Percentiles rank a stretch among this genome's conserved stretches.
Evolutionary conservation across 176 grass and related monocot species (phyloP).

Genomic region (Hyparrhenia diplandra): DNA sequence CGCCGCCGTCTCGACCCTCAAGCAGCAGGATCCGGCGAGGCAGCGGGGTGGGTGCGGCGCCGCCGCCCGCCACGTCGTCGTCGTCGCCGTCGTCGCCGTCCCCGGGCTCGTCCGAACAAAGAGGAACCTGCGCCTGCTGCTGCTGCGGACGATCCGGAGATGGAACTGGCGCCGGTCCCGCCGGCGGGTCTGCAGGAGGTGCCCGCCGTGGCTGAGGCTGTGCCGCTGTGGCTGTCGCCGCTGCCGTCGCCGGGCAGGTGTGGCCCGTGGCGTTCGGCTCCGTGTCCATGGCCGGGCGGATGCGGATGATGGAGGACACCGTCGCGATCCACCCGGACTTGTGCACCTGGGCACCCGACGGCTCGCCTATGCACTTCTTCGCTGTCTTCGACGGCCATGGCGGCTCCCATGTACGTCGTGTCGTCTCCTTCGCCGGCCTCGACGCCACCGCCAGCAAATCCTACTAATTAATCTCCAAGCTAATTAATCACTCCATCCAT

Average conservation of each 20-base stretch:
- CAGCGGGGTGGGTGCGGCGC: neutral
- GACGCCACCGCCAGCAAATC: neutral
- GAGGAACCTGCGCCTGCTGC: too few relatives aligned
- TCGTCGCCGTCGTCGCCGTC: neutral
- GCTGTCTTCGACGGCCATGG: slow-evolving; percentile 93
- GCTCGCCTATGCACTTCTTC: slow-evolving; percentile 67
- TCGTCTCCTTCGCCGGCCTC: too few relatives aligned
- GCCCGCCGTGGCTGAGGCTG: neutral
- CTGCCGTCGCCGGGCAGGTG: neutral
- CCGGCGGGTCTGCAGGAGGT: neutral
- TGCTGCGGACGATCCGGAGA: too few relatives aligned
- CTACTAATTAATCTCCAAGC: neutral
- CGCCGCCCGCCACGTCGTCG: neutral
- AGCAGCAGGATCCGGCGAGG: neutral
- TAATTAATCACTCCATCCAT: neutral
- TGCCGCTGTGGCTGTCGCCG: neutral
- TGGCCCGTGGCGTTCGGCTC: slow-evolving; percentile 58
- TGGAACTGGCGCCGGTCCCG: neutral
- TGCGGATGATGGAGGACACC: slow-evolving; percentile 79
- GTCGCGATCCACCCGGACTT: slow-evolving; percentile 47
- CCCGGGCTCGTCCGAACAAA: neutral
- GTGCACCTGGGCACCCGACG: slow-evolving; percentile 29
- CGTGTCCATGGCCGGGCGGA: slow-evolving; percentile 46
- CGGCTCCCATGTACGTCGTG: slow-evolving; percentile 48
- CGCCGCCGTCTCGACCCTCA: slow-evolving; percentile 33